A percentile compares a stretch with the other conserved stretches of the same genome.
Evolutionary conservation across 306 rosid genomes (phyloP).

Genomic region (Rubus parviflorus): DNA sequence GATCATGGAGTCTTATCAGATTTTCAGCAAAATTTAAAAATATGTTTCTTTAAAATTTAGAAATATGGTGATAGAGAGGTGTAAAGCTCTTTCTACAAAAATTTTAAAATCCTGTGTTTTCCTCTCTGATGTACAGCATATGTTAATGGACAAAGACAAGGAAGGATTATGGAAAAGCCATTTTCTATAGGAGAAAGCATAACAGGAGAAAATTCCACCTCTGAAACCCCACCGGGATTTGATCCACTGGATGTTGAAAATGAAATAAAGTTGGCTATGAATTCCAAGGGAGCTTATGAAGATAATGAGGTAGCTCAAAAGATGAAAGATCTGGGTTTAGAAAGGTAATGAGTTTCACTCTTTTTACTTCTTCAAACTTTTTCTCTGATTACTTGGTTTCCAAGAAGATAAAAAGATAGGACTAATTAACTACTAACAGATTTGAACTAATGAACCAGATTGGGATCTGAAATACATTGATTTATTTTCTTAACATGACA

Average conservation of each 20-base stretch:
- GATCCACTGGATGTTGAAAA: slow-evolving; percentile 65
- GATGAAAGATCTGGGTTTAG: slow-evolving; percentile 78
- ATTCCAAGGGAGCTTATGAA: slow-evolving; percentile 43
- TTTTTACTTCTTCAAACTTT: not conserved
- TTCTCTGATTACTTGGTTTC: not conserved
- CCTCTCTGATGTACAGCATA: slow-evolving; percentile 53
- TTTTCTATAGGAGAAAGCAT: slow-evolving; percentile 75
- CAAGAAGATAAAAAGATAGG: not conserved
- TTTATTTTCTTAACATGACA: not conserved
- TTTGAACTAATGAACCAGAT: not conserved
- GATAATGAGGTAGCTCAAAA: slow-evolving; percentile 56
- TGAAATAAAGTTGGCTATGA: slow-evolving; percentile 63
- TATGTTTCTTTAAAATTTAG: too few species aligned
- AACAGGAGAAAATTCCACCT: slow-evolving; percentile 48
- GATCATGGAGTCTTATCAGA: too few species aligned
- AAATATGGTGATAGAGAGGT: too few species aligned
- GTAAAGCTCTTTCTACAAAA: too few species aligned
- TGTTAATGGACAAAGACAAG: slow-evolving; percentile 97
- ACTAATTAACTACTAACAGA: not conserved
- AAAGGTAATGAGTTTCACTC: slow-evolving; percentile 42
- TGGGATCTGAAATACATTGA: not conserved
- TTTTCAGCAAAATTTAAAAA: too few species aligned
- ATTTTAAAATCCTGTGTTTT: too few species aligned
- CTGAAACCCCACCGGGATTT: slow-evolving; percentile 42
- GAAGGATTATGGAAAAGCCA: slow-evolving; percentile 76